phyloP scores from a whole-genome alignment of 257 asterid genomes.

The Solanum verrucosum region DNA sequence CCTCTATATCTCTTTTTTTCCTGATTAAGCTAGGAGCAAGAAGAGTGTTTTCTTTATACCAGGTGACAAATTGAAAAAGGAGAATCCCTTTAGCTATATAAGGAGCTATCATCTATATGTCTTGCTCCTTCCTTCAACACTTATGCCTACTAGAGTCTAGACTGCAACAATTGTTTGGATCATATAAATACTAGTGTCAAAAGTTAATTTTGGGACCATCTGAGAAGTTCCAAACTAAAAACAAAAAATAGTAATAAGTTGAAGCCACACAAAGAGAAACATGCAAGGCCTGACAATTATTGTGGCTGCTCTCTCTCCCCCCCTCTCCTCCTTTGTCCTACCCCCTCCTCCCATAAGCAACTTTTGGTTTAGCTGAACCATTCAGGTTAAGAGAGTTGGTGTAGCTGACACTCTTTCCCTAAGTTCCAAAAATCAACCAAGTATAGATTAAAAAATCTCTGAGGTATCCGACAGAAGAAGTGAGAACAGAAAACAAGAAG shows the following conservation, averaged over 20 bases:
- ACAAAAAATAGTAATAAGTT: not conserved
- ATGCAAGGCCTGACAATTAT: not conserved
- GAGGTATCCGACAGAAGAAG: not conserved
- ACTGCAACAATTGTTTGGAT: not conserved
- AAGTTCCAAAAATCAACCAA: not conserved
- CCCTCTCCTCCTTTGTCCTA: not conserved
- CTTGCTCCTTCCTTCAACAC: too few species aligned
- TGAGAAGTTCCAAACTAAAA: not conserved
- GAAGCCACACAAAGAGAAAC: not conserved
- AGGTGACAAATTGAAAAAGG: not conserved
- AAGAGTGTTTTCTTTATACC: not conserved
- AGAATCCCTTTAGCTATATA: too few species aligned
- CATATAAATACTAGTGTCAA: not conserved
- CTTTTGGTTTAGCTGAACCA: not conserved
- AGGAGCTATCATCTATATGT: too few species aligned
- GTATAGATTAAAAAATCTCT: not conserved
- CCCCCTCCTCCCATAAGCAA: not conserved
- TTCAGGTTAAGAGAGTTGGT: not conserved
- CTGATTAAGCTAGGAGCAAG: not conserved
- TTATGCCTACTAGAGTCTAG: not conserved
- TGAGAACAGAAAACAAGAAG: not conserved
- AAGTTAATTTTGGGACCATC: not conserved
- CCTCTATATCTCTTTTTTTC: too few species aligned
- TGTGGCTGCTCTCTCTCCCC: not conserved
- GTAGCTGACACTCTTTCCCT: not conserved